Evolutionary conservation across 495 filamentous ascomycete genomes (phyloP), one percentile per base, ranked within the genome.

Genomic region (Aspergillus olivimuriae): DNA sequence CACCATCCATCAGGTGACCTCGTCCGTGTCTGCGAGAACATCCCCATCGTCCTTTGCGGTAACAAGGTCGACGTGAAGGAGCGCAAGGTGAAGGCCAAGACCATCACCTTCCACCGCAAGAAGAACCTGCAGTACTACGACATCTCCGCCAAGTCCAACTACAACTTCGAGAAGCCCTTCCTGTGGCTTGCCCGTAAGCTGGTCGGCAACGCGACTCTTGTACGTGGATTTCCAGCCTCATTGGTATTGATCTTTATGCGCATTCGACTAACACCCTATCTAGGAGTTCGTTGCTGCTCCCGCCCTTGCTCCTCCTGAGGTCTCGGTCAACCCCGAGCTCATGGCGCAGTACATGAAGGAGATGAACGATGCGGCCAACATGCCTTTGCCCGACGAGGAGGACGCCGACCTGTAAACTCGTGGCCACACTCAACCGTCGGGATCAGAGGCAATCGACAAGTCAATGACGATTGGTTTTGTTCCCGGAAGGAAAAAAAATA

Each of bases 81-180:
- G 82, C 87, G 94, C 68, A 99, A 99, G 75, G 94, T 99, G 60
- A 99, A 99, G 81, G 94, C 94, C 56, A 99, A 99, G 87, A 94
- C 92, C 59, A 99, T 99, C 76, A 99, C 94, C 51, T 99, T 99
- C 87, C 94, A 99, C 78, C 90, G 94, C 64, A 99, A 99, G 83
- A 99, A 99, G 84, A 97, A 97, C 75, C 82, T 99, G 14, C 94
- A 99, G 70, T 99, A 99, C 82, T 99, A 99, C 79, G 94, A 99
- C 52, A 99, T 99, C 66, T 95, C 88, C 36, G 94, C 94, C 66
- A 99, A 99, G 80, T 95, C 89, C 56, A 99, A 99, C 76, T 99
- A 99, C 77, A 99, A 99, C 84, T 99, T 99, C 75, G 94, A 99
- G 84, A 99, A 99, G 82, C 94, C 94, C 48, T 99, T 99, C 86